Evolutionary conservation across 164 flowering plant species (phyloP).

Genomic region (Piper longum): DNA sequence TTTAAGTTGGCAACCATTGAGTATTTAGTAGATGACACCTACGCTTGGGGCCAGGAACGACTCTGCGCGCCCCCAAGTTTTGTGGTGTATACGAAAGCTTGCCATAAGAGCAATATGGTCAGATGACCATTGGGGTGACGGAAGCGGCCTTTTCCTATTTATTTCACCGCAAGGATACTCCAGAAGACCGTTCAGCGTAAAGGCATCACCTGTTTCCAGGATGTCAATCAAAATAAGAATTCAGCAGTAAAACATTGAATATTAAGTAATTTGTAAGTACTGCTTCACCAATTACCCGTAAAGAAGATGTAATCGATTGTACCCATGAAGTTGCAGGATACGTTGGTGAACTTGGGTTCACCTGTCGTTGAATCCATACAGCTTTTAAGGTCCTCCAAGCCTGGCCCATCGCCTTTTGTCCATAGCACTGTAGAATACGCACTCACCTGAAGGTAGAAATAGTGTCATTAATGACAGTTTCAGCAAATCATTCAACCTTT

Average conservation of each 20-base stretch:
- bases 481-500: not conserved
- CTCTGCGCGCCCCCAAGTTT: not conserved
- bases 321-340: constrained; percentile 3
- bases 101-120: constrained; percentile 43
- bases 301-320: constrained; percentile 38
- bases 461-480: not conserved
- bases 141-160: constrained; percentile 14
- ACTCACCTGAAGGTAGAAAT: constrained; percentile 25
- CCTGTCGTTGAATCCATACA: constrained; percentile 8
- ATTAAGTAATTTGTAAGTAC: not conserved
- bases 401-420: not conserved
- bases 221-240: not conserved
- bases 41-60: too few relatives aligned
- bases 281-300: constrained; percentile 17
- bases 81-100: constrained; percentile 13
- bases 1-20: too few relatives aligned
- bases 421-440: constrained; percentile 22
- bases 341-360: constrained; percentile 29
- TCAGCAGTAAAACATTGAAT: not conserved
- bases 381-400: constrained; percentile 3
- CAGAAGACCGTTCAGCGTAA: constrained; percentile 24
- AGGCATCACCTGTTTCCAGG: constrained; percentile 13
- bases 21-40: too few relatives aligned
- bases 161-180: constrained; percentile 18
- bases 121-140: constrained; percentile 35